These are phyloP conservation scores for Nephelium lappaceum DNA, from an alignment of 345 rosid genomes.

Conservation along the genomic window DNA sequence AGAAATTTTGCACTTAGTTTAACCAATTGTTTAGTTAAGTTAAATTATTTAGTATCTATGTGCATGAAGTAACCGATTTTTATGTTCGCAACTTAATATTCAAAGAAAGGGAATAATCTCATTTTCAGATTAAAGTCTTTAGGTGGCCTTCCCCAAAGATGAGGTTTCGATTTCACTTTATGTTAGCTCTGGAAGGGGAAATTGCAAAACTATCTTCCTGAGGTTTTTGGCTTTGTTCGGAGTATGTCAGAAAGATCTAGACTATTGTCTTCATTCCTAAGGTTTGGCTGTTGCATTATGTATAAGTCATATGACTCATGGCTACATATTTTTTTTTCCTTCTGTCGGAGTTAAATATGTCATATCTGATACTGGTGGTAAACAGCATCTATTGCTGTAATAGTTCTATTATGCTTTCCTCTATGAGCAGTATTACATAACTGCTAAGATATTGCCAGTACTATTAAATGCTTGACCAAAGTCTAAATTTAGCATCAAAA, in stretches of 20 bases:
- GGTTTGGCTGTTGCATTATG: neutral
- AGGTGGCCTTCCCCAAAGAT: neutral
- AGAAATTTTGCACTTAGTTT: slow-evolving; percentile 1
- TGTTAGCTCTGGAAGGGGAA: neutral
- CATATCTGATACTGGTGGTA: neutral
- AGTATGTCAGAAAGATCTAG: neutral
- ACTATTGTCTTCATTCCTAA: neutral
- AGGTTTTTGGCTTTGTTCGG: neutral
- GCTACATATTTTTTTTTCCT: neutral
- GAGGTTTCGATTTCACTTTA: neutral
- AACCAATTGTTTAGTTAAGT: neutral
- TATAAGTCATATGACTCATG: neutral
- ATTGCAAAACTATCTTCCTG: neutral
- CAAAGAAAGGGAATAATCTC: neutral
- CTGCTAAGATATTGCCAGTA: neutral
- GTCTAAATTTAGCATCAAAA: neutral
- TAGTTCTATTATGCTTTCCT: neutral
- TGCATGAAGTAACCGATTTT: neutral
- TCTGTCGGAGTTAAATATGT: neutral
- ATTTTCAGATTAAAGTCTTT: neutral
- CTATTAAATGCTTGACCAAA: neutral
- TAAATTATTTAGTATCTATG: neutral
- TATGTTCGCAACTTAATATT: neutral
- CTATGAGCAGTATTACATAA: neutral
- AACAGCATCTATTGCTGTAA: neutral